Evolutionary conservation across 2,329 filamentous ascomycete species (phyloP), one percentile per base, ranked within the genome.

Genomic region (Stylonectria norvegica): DNA sequence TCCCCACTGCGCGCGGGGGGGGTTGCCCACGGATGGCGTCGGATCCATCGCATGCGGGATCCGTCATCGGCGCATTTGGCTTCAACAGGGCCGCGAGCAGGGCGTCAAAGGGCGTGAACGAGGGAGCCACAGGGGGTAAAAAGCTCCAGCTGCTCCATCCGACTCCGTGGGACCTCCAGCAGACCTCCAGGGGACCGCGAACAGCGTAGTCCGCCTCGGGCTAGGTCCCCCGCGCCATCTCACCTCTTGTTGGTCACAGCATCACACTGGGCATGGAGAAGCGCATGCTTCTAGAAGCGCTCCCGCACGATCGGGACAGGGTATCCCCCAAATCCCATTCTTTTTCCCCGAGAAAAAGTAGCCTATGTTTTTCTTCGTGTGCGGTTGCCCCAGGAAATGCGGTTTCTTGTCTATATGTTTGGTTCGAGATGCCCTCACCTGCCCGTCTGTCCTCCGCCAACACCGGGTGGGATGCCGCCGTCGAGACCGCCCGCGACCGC

Each of bases 361-460:
- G 45, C 54, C 54, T 57, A 57, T 57, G 37, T 57, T 57, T 57
- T 54, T 55, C 50, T 45, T 50, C 45, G 40, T 39, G 32, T 37
- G 22, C 29, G 28, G 37, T 55, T 57, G 38, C 45, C 27, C 37
- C 12, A 22, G 28, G 5, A 36, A 36, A 14, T 42, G 27, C 9
- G 8, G 27, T 30, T 30, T 30, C 15, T 6, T 20, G 29, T 20
- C 25, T 22, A 16, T 15, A 28, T 36, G 33, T 20, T 20, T 29
- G 15, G 18, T 20, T 34, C 12, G n/a, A 4, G 18, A 17, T 17
- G n/a, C 7, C 11, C 15, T 19, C 25, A 17, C 16, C 22, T 35
- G 16, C 19, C 25, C 14, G 28, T 17, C 29, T 45, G 47, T 42
- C 52, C 51, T 47, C 34, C 43, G 44, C 45, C 47, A 25, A 39